phyloP scores from a whole-genome alignment of 257 asterid genomes.

The Lavandula angustifolia region DNA sequence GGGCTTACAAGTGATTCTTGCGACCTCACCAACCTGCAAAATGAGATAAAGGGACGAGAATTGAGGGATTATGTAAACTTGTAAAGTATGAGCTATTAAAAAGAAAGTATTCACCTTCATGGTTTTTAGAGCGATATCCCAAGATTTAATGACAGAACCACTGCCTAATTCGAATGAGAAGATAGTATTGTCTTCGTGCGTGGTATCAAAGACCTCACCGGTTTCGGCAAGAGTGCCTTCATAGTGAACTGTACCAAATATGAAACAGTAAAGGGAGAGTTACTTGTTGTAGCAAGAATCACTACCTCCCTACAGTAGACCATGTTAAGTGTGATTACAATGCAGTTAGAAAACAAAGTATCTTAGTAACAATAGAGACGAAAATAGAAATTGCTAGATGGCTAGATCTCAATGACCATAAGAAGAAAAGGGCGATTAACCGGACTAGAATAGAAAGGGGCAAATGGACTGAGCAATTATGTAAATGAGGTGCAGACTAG shows the following conservation, averaged over 20 bases:
- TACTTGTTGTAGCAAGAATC: background rate
- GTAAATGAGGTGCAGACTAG: background rate
- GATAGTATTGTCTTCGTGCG: slow-evolving; percentile 86
- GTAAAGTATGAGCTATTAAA: slow-evolving; percentile 13
- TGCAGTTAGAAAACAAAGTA: background rate
- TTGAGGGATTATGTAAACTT: background rate
- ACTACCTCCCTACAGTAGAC: background rate
- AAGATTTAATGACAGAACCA: slow-evolving; percentile 90
- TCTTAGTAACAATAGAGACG: background rate
- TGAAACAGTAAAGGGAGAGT: slow-evolving; percentile 5
- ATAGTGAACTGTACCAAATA: slow-evolving; percentile 69
- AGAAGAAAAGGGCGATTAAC: background rate
- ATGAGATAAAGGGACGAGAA: slow-evolving; percentile 23
- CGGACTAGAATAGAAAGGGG: background rate
- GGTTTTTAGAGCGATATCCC: slow-evolving; percentile 89
- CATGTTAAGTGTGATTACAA: background rate
- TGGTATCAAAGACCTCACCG: slow-evolving; percentile 91
- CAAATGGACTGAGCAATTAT: background rate
- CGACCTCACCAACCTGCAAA: slow-evolving; percentile 88
- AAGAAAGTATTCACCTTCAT: slow-evolving; percentile 65
- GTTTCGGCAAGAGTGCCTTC: slow-evolving; percentile 91
- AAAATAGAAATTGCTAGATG: background rate
- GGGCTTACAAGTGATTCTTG: slow-evolving; percentile 89
- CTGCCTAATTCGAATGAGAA: slow-evolving; percentile 83
- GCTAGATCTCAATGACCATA: background rate